Percentiles rank a stretch among this genome's conserved stretches.
Evolutionary conservation across 2,329 filamentous ascomycete genomes (phyloP).

Genomic region (Pseudocercospora cruenta): DNA sequence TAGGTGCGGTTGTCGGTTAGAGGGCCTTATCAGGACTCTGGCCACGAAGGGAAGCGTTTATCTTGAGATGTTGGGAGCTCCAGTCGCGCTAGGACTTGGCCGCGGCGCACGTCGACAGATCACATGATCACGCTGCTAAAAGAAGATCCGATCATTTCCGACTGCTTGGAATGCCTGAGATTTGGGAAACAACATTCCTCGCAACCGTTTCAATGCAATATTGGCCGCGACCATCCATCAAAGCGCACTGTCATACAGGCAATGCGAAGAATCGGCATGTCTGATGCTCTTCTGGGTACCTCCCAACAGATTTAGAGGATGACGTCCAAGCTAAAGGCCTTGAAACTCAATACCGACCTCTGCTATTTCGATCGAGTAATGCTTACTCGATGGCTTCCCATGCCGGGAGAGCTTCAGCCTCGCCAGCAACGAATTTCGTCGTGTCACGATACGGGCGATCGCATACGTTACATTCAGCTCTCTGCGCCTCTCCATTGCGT

Average conservation of each 20-base stretch:
- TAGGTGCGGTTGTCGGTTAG: background rate
- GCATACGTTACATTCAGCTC: background rate
- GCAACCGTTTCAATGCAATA: too few species aligned
- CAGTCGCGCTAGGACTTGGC: background rate
- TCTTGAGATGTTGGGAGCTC: background rate
- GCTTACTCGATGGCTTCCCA: constrained; percentile 25
- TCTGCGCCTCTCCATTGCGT: background rate
- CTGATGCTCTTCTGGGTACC: background rate
- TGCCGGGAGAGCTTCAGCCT: background rate
- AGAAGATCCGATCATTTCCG: background rate
- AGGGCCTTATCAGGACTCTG: background rate
- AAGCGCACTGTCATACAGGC: background rate
- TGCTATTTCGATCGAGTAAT: constrained; percentile 27
- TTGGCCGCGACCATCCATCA: background rate
- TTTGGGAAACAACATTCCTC: background rate
- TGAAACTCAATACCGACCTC: constrained; percentile 8
- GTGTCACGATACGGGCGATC: background rate
- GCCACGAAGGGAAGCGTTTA: background rate
- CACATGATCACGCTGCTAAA: background rate
- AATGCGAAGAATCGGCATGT: background rate
- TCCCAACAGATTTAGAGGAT: background rate
- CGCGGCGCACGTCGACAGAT: background rate
- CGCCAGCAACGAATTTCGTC: background rate
- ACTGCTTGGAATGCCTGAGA: background rate
- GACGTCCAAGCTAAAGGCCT: constrained; percentile 1